Evolutionary conservation across 345 rosid genomes (phyloP).

Genomic region (Hibiscus syriacus): DNA sequence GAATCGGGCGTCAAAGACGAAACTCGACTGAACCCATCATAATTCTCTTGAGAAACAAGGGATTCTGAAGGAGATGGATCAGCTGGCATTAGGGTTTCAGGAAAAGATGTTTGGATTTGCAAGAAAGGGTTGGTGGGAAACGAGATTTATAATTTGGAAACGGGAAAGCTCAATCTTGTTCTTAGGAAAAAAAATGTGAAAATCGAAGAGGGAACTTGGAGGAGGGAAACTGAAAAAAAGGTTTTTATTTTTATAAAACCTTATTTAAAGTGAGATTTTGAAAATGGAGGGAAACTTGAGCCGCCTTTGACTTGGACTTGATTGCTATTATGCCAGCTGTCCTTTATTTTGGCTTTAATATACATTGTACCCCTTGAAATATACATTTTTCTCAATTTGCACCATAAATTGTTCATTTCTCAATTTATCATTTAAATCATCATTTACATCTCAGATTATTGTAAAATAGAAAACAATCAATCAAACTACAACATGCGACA

Average conservation of each 20-base stretch:
- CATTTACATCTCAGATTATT: too few relatives aligned
- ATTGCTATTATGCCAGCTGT: too few relatives aligned
- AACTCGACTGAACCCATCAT: background rate
- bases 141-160: background rate
- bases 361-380: too few relatives aligned
- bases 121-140: background rate
- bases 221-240: background rate
- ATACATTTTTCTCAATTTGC: too few relatives aligned
- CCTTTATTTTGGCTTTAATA: too few relatives aligned
- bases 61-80: background rate
- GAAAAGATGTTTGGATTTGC: background rate
- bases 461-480: too few relatives aligned
- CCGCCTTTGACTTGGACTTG: conserved; percentile 19
- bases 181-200: background rate
- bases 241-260: background rate
- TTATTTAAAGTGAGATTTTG: background rate
- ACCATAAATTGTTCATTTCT: too few relatives aligned
- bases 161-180: background rate
- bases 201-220: background rate
- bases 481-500: too few relatives aligned
- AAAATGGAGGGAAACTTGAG: conserved; percentile 23
- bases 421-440: too few relatives aligned
- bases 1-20: background rate
- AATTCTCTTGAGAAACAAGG: background rate
- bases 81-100: background rate